Conservation (phyloP, 2,329 filamentous ascomycete genomes). For the Fusarium domesticum region DNA sequence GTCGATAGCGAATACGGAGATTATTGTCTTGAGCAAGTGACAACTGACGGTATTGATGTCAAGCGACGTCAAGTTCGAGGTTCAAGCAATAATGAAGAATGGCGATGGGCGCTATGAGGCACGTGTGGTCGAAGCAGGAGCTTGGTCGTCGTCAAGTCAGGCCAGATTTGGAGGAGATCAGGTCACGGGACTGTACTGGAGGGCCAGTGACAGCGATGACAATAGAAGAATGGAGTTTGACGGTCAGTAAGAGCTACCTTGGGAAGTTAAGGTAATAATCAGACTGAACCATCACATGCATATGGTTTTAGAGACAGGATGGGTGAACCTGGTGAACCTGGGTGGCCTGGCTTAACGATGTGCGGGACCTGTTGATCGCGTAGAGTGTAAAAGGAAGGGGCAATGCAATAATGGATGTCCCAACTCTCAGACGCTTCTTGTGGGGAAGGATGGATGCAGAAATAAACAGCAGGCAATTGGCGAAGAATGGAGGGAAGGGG, state of each 20-base stretch:
- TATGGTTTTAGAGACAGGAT: too few relatives aligned
- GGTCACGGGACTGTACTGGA: slow-evolving; percentile 19
- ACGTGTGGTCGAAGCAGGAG: slow-evolving; percentile 17
- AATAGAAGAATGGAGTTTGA: not conserved
- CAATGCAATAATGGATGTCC: too few relatives aligned
- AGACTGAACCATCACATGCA: not conserved
- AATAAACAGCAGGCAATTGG: not conserved
- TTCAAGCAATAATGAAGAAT: slow-evolving; percentile 7
- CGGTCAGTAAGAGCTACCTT: too few relatives aligned
- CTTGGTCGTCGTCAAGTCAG: slow-evolving; percentile 12
- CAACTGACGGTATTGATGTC: slow-evolving; percentile 14
- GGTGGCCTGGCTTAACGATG: too few relatives aligned
- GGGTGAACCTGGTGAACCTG: too few relatives aligned
- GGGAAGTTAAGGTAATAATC: not conserved
- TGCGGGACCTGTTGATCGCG: too few relatives aligned
- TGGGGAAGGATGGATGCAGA: not conserved
- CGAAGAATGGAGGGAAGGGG: not conserved
- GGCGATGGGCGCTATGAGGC: slow-evolving; percentile 18
- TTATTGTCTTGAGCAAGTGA: slow-evolving; percentile 13
- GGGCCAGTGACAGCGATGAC: slow-evolving; percentile 1
- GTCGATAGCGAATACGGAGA: slow-evolving; percentile 12
- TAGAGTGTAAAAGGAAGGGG: too few relatives aligned
- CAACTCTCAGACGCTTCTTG: not conserved
- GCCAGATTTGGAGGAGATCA: slow-evolving; percentile 11
- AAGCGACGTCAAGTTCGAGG: slow-evolving; percentile 4